Percentiles rank a stretch among this genome's conserved stretches.
Conservation (phyloP, 1,139 yeast species). For the Debaryomyces coudertii region DNA sequence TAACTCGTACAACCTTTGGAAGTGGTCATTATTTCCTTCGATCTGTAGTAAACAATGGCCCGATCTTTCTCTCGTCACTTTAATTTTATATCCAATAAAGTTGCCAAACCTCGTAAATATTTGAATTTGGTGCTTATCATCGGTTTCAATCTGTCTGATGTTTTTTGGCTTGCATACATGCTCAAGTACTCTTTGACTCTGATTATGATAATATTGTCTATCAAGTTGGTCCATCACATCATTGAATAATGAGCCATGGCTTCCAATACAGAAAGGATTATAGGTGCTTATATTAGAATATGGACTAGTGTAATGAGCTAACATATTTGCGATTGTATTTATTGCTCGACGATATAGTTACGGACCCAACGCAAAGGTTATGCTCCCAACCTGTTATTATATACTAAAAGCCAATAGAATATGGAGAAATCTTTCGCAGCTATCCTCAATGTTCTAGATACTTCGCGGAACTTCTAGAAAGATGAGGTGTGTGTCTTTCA, state of each 20-base stretch:
- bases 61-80: conserved; percentile 30
- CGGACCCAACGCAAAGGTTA: neutral
- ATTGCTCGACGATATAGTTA: neutral
- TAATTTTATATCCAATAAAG: conserved; percentile 44
- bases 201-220: neutral
- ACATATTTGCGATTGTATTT: neutral
- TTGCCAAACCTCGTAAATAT: conserved; percentile 40
- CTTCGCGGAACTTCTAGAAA: conserved; percentile 2
- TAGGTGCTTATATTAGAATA: neutral
- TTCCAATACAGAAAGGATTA: neutral
- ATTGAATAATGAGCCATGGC: neutral
- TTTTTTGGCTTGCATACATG: neutral
- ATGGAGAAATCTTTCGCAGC: conserved; percentile 4
- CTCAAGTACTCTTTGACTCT: neutral
- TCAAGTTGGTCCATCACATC: neutral
- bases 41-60: conserved; percentile 31
- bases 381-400: neutral
- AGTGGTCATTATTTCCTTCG: conserved; percentile 36
- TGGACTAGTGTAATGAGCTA: neutral
- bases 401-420: neutral
- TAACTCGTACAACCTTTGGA: conserved; percentile 38
- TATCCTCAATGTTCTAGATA: conserved; percentile 1
- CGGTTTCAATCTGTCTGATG: conserved; percentile 41
- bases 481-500: conserved; percentile 1
- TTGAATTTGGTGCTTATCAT: conserved; percentile 42